phyloP scores from a whole-genome alignment of 2,329 filamentous ascomycete genomes.

The Nemania sp. region DNA sequence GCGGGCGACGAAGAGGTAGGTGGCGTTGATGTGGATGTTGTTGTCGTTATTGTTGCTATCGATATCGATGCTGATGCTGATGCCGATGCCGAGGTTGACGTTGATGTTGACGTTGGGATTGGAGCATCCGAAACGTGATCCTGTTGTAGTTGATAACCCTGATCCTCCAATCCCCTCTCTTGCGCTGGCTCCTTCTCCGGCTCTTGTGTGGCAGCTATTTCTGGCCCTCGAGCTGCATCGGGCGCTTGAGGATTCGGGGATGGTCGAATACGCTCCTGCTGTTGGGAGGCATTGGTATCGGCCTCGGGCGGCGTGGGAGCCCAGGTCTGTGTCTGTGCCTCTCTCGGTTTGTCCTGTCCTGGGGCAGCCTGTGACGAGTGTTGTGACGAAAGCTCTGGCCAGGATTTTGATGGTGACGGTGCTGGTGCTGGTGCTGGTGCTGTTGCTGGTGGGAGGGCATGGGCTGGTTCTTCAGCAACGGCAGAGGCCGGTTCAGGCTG shows the following conservation, averaged over 20 bases:
- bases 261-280: slow-evolving; percentile 44
- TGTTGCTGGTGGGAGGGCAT: slow-evolving; percentile 48
- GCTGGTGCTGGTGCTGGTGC: too few relatives aligned
- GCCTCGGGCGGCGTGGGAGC: slow-evolving; percentile 44
- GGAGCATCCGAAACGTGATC: slow-evolving; percentile 39
- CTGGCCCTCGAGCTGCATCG: slow-evolving; percentile 44
- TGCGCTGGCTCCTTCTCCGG: slow-evolving; percentile 46
- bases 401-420: slow-evolving; percentile 33
- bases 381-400: slow-evolving; percentile 40
- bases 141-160: slow-evolving; percentile 40
- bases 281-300: slow-evolving; percentile 45
- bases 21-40: slow-evolving; percentile 39
- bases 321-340: slow-evolving; percentile 46
- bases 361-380: slow-evolving; percentile 46
- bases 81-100: slow-evolving; percentile 37
- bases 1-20: slow-evolving; percentile 36
- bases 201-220: slow-evolving; percentile 44
- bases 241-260: slow-evolving; percentile 42
- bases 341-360: slow-evolving; percentile 44
- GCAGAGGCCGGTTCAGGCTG: slow-evolving; percentile 49
- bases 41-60: too few relatives aligned
- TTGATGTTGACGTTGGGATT: slow-evolving; percentile 38
- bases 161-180: slow-evolving; percentile 44
- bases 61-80: too few relatives aligned
- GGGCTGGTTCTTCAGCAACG: slow-evolving; percentile 50